These are phyloP conservation scores for Colletotrichum melonis DNA, from an alignment of 2,329 filamentous ascomycete species.

Conservation along the genomic window DNA sequence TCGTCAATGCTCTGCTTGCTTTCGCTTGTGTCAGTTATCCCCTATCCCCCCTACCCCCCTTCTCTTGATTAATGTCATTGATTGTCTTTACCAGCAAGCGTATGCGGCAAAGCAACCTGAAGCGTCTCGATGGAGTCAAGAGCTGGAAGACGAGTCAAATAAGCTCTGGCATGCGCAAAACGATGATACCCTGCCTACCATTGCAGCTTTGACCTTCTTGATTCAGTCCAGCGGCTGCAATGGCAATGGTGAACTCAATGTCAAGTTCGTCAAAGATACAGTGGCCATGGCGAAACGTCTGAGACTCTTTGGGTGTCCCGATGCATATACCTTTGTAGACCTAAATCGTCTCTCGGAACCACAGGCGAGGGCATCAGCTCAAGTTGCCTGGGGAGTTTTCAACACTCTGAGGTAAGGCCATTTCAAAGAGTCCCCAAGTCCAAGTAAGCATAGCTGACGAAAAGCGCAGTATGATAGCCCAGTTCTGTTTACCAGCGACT, in stretches of 20 bases:
- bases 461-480: constrained; percentile 13
- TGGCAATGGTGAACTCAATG: constrained; percentile 27
- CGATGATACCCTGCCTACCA: constrained; percentile 23
- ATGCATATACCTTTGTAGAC: constrained; percentile 14
- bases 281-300: constrained; percentile 25
- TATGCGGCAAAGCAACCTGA: constrained; percentile 20
- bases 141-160: constrained; percentile 24
- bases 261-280: constrained; percentile 28
- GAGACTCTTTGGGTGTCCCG: constrained; percentile 28
- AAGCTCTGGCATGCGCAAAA: constrained; percentile 27
- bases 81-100: constrained; percentile 14
- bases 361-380: constrained; percentile 15
- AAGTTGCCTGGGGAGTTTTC: constrained; percentile 46
- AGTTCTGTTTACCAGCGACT: constrained; percentile 28
- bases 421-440: not conserved
- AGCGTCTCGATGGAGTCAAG: constrained; percentile 28
- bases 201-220: constrained; percentile 24
- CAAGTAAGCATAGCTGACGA: not conserved
- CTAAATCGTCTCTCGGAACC: constrained; percentile 7
- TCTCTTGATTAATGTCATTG: not conserved
- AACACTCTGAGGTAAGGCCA: constrained; percentile 51
- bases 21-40: constrained; percentile 46
- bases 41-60: not conserved
- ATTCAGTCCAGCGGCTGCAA: constrained; percentile 29
- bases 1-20: constrained; percentile 49